A percentile compares a stretch with the other conserved stretches of the same genome.
Evolutionary conservation across 2,329 filamentous ascomycete genomes (phyloP).

Genomic region (Arthrobotrys iridis): DNA sequence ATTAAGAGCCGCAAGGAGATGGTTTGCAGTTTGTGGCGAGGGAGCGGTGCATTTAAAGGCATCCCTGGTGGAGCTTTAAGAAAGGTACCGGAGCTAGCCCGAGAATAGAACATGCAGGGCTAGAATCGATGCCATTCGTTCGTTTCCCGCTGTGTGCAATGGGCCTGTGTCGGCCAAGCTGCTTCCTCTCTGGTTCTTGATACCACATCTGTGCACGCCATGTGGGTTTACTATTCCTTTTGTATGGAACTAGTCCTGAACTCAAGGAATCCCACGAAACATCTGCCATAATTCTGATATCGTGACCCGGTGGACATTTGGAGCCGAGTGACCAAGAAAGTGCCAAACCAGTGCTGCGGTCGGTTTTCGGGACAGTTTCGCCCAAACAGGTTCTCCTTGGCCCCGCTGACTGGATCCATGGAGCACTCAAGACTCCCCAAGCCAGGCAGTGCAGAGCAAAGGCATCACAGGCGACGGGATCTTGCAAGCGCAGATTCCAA

Average conservation of each 20-base stretch:
- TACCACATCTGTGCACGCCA: conserved; percentile 12
- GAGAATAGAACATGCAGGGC: conserved; percentile 31
- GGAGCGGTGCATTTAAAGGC: conserved; percentile 39
- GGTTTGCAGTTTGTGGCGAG: conserved; percentile 16
- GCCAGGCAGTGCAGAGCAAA: conserved; percentile 45
- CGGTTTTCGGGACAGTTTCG: conserved; percentile 42
- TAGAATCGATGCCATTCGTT: conserved; percentile 31
- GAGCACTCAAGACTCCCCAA: conserved; percentile 35
- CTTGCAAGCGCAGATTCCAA: conserved; percentile 22
- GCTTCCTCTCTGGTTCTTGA: conserved; percentile 23
- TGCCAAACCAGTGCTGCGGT: conserved; percentile 32
- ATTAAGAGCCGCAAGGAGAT: conserved; percentile 36
- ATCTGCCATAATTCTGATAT: background rate
- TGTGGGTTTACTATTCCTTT: conserved; percentile 4
- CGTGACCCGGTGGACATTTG: background rate
- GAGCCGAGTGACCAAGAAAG: conserved; percentile 10
- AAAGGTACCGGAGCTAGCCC: conserved; percentile 32
- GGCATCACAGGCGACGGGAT: conserved; percentile 16
- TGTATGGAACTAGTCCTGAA: background rate
- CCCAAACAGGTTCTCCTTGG: conserved; percentile 39
- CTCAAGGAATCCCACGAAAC: background rate
- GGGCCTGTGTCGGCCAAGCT: background rate
- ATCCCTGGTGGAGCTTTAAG: background rate
- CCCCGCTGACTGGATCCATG: conserved; percentile 2
- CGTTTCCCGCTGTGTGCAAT: conserved; percentile 7